phyloP scores from a whole-genome alignment of 805 yeast species.

The Starmerella floricola region DNA sequence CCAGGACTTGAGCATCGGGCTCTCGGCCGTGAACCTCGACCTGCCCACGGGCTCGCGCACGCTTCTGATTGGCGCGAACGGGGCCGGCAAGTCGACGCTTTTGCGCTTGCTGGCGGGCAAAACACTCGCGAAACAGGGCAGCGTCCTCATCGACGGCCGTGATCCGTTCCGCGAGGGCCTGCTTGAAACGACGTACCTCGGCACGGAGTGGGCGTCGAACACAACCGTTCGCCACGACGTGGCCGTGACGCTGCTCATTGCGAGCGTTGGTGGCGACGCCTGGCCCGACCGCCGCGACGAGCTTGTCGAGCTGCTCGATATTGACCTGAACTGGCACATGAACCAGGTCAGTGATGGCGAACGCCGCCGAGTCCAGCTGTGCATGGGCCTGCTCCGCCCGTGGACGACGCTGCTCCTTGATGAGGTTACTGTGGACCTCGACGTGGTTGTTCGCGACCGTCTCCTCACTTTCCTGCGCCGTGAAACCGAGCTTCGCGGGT shows the following conservation, averaged over 20 bases:
- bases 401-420: conserved; percentile 82
- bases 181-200: conserved; percentile 55
- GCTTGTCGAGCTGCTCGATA: conserved; percentile 65
- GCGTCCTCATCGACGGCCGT: conserved; percentile 58
- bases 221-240: conserved; percentile 83
- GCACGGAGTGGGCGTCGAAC: conserved; percentile 96
- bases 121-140: conserved; percentile 65
- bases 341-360: conserved; percentile 88
- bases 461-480: conserved; percentile 53
- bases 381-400: conserved; percentile 84
- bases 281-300: conserved; percentile 65
- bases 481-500: conserved; percentile 60
- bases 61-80: conserved; percentile 82
- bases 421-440: conserved; percentile 94
- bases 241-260: conserved; percentile 65
- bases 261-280: conserved; percentile 71
- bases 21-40: conserved; percentile 47
- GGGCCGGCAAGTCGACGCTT: conserved; percentile 92
- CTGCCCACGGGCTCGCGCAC: conserved; percentile 66
- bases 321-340: conserved; percentile 87
- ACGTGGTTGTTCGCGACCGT: conserved; percentile 75
- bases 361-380: conserved; percentile 82
- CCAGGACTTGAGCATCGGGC: conserved; percentile 50
- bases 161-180: conserved; percentile 71
- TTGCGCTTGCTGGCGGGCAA: conserved; percentile 82